A percentile compares a stretch with the other conserved stretches of the same genome.
These are phyloP conservation scores for Coemansia sp. DNA, from an alignment of 192 early-diverging fungal genomes.

Conservation along the genomic window DNA sequence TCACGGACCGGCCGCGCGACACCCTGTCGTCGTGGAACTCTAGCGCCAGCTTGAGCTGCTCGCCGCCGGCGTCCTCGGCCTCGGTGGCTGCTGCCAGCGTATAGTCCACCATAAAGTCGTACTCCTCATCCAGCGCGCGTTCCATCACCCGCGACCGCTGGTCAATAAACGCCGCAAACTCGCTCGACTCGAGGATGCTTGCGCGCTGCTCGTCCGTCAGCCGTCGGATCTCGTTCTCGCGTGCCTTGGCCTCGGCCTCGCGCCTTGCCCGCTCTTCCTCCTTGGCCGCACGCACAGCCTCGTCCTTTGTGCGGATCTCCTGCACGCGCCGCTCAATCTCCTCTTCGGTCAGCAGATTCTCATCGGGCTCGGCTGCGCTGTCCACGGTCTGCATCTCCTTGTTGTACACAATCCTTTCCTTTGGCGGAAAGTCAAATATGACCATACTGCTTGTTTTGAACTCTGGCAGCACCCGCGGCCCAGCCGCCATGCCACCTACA, in stretches of 20 bases:
- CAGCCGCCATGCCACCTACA: not conserved
- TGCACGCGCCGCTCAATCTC: conserved; percentile 43
- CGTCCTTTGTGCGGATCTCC: conserved; percentile 47
- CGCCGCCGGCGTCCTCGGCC: conserved; percentile 61
- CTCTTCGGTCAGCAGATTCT: conserved; percentile 27
- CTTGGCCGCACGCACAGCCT: conserved; percentile 16
- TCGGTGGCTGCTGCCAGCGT: conserved; percentile 51
- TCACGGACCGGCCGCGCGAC: conserved; percentile 86
- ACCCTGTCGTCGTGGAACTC: conserved; percentile 79
- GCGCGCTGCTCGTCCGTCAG: conserved; percentile 83
- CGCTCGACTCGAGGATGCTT: conserved; percentile 66
- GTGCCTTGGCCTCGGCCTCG: conserved; percentile 60
- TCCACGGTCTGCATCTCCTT: conserved; percentile 81
- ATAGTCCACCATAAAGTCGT: conserved; percentile 95
- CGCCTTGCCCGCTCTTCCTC: conserved; percentile 53
- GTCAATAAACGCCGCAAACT: conserved; percentile 86
- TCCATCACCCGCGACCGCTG: conserved; percentile 83
- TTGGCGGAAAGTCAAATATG: conserved; percentile 83
- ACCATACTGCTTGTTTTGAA: conserved; percentile 69
- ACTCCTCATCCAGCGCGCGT: conserved; percentile 79
- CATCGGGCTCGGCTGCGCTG: conserved; percentile 22
- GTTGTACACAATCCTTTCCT: conserved; percentile 81
- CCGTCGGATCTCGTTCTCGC: conserved; percentile 57
- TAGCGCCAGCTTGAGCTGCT: conserved; percentile 64
- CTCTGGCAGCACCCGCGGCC: conserved; percentile 47